Evolutionary conservation across 371 early-diverging fungal species (phyloP), one percentile per base, ranked within the genome.

Genomic region (Sporodiniella umbellata): DNA sequence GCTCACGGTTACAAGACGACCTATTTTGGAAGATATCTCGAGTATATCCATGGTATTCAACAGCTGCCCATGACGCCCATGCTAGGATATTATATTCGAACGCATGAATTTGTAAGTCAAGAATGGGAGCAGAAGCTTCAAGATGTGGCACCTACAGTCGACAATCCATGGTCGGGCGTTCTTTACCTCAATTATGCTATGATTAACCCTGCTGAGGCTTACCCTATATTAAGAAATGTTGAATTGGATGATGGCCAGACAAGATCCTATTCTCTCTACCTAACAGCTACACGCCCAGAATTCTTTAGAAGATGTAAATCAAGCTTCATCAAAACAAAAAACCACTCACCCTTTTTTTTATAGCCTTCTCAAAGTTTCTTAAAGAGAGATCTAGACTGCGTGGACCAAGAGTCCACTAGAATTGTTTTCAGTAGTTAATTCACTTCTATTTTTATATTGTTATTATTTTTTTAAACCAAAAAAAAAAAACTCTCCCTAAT

Each of bases 1-100:
- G 52, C 35, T 58, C 35, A 40, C 14, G 44, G 6, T 44, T 30
- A 14, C 10, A 37, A 76, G 85, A 77, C 77, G 0, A 84, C 85
- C 15, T 86, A 81, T 56, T 84, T 84, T 62, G 85, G 85, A 33
- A 61, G 76, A 24, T 72, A 76, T 48, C 22, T 78, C 1, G 81
- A 89, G 60, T 90, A 59, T 46, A 88, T 90, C 39, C 86, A 85
- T 57, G 87, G 91, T 8, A 90, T 90, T 51, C 91, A 89, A 52
- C 85, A 86, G 70, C 62, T 90, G 19, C 89, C 91, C 0, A 86
- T 87, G 56, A 89, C 89, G 14, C 89, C 91, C 2, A 83, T 81
- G 1, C 51, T 80, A 25, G 67, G 70, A 30, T 73, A 72, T 0
- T 50, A 73, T 48, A 61, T 78, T 12, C 64, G 80, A 19, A 72